These are phyloP conservation scores for Diutina sp. DNA, from an alignment of 1,139 yeast species.

Conservation along the genomic window DNA sequence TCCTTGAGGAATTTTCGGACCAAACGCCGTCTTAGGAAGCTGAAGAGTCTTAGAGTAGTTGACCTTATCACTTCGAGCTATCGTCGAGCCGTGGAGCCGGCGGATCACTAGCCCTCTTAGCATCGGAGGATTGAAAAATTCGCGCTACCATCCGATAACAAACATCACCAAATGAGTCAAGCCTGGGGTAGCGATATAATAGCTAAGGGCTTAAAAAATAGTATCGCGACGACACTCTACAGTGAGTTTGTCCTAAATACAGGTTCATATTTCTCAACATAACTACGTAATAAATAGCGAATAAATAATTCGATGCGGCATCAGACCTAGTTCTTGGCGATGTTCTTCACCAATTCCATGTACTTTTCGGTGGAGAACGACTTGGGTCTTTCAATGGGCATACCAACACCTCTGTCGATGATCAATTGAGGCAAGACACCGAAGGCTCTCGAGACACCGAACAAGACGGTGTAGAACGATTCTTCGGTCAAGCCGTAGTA, in stretches of 20 bases:
- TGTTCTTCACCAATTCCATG: conserved; percentile 47
- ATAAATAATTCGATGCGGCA: not conserved
- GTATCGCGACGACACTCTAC: not conserved
- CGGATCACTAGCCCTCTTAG: not conserved
- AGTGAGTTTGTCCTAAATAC: not conserved
- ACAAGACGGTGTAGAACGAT: conserved; percentile 92
- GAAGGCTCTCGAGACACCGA: conserved; percentile 96
- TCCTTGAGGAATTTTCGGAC: conserved; percentile 28
- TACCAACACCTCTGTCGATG: conserved; percentile 90
- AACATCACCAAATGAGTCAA: too few relatives aligned
- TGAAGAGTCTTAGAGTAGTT: conserved; percentile 14
- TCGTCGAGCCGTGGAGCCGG: not conserved
- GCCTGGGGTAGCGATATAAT: too few relatives aligned
- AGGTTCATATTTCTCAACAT: conserved; percentile 1
- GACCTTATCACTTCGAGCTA: not conserved
- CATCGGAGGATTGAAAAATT: not conserved
- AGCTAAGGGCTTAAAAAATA: too few relatives aligned
- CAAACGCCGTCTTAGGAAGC: conserved; percentile 27
- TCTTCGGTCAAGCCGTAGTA: conserved; percentile 95
- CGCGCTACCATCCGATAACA: not conserved
- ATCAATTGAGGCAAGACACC: conserved; percentile 97
- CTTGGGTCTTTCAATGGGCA: conserved; percentile 97
- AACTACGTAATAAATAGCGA: conserved; percentile 3
- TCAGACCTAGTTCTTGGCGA: conserved; percentile 13
- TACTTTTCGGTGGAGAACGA: conserved; percentile 72